Evolutionary conservation across 345 rosid genomes (phyloP).

Genomic region (Cochlearia excelsa): DNA sequence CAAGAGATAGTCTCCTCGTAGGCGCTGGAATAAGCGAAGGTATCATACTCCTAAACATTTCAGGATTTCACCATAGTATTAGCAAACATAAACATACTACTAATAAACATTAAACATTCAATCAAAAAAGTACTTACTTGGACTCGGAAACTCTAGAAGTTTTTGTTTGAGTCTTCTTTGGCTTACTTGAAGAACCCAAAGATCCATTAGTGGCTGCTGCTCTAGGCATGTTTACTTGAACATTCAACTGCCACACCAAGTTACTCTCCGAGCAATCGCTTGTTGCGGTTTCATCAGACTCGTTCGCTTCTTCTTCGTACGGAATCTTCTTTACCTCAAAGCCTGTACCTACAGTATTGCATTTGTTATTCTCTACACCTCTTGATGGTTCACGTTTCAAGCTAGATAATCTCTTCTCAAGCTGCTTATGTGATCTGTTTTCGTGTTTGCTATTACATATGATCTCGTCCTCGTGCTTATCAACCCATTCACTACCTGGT

Average conservation of each 20-base stretch:
- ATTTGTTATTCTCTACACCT: constrained; percentile 22
- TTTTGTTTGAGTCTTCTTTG: constrained; percentile 53
- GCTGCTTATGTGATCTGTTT: constrained; percentile 35
- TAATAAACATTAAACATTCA: too few relatives aligned
- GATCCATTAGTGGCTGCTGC: constrained; percentile 39
- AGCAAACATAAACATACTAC: too few relatives aligned
- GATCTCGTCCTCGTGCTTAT: constrained; percentile 42
- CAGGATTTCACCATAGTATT: not conserved
- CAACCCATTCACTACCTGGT: constrained; percentile 46
- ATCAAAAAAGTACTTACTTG: constrained; percentile 19
- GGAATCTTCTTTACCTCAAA: constrained; percentile 43
- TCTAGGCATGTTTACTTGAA: constrained; percentile 62
- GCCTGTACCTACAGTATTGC: constrained; percentile 40
- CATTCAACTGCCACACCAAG: constrained; percentile 55
- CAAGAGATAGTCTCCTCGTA: constrained; percentile 45
- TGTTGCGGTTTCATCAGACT: constrained; percentile 57
- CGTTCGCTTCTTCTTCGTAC: constrained; percentile 39
- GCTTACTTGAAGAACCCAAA: constrained; percentile 35
- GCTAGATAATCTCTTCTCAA: constrained; percentile 26
- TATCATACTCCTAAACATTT: constrained; percentile 56
- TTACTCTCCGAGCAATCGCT: constrained; percentile 81
- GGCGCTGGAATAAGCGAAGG: constrained; percentile 73
- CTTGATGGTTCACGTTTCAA: constrained; percentile 21
- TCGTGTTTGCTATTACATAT: constrained; percentile 38
- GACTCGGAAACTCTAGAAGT: constrained; percentile 44